Evolutionary conservation across 768 basidiomycete species (phyloP).

Genomic region (Phlebiopsis gigantea): DNA sequence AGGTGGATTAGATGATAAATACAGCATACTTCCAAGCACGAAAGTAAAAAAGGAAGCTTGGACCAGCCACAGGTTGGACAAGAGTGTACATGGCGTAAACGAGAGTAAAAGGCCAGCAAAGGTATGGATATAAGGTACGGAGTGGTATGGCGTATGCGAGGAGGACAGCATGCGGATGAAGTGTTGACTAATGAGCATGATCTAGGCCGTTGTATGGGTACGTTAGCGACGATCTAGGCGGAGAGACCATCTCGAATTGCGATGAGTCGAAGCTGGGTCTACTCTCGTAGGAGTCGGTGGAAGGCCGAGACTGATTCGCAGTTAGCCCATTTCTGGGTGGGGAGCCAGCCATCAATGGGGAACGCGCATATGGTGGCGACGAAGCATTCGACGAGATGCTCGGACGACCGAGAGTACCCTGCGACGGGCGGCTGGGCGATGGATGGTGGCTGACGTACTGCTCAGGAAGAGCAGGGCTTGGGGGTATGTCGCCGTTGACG

Average conservation of each 20-base stretch:
- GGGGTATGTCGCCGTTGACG: conserved; percentile 46
- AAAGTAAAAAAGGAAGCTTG: conserved; percentile 3
- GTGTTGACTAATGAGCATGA: conserved; percentile 25
- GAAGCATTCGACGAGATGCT: conserved; percentile 20
- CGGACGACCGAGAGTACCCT: conserved; percentile 11
- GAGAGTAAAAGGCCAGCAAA: neutral
- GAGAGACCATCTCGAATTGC: conserved; percentile 58
- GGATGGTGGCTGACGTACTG: conserved; percentile 20
- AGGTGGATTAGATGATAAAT: conserved; percentile 2
- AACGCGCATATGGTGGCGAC: conserved; percentile 15
- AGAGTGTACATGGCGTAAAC: neutral
- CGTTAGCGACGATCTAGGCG: conserved; percentile 45
- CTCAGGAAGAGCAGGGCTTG: conserved; percentile 57
- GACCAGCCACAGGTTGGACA: conserved; percentile 7
- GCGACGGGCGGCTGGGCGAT: conserved; percentile 22
- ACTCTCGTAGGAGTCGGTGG: conserved; percentile 38
- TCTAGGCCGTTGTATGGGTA: conserved; percentile 57
- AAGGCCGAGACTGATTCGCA: conserved; percentile 25
- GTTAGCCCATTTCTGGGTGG: conserved; percentile 28
- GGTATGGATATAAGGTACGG: neutral
- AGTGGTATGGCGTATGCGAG: neutral
- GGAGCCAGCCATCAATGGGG: conserved; percentile 13
- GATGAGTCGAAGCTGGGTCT: conserved; percentile 56
- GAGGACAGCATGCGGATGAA: conserved; percentile 5
- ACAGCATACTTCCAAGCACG: conserved; percentile 10